Percentiles rank a stretch among this genome's conserved stretches.
These are phyloP conservation scores for Yarrowia deformans DNA, from an alignment of 805 yeast genomes.

Conservation along the genomic window DNA sequence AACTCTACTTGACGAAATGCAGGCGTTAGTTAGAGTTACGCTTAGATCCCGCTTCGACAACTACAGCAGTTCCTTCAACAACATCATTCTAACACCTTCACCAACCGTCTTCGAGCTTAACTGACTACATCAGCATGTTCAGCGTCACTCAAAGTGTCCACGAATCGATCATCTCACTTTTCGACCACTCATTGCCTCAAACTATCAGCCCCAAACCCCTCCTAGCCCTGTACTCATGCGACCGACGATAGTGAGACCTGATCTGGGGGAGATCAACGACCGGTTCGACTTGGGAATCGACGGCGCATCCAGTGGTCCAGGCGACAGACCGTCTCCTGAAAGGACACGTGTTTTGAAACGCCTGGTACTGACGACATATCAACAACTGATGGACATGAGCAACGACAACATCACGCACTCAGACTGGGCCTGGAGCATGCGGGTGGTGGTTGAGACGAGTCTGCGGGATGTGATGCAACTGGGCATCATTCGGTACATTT, in stretches of 20 bases:
- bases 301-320: background rate
- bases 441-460: background rate
- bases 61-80: too few species aligned
- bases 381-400: background rate
- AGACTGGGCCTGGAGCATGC: background rate
- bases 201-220: too few species aligned
- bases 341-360: background rate
- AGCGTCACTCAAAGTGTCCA: too few species aligned
- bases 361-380: background rate
- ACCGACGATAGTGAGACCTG: background rate
- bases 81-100: too few species aligned
- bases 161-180: too few species aligned
- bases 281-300: background rate
- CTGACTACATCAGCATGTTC: too few species aligned
- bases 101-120: too few species aligned
- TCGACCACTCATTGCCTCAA: too few species aligned
- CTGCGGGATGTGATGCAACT: background rate
- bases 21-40: too few species aligned
- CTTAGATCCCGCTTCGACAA: too few species aligned
- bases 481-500: background rate
- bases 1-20: too few species aligned
- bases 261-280: constrained; percentile 6
- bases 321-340: background rate
- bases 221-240: background rate
- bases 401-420: background rate